phyloP scores from a whole-genome alignment of 331 rosid genomes.

The Acacia concinna region DNA sequence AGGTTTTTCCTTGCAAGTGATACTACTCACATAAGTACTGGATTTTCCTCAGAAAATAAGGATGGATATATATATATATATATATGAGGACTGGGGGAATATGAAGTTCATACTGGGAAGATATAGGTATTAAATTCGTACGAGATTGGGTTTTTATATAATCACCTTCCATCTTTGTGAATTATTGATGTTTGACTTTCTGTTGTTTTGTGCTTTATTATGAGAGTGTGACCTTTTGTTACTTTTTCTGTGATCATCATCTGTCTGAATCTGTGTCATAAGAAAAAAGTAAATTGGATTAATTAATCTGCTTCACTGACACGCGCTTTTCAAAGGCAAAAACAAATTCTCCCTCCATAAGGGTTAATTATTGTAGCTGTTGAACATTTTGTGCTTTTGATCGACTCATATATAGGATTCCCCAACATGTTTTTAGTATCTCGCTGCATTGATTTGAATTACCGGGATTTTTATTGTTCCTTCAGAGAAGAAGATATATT shows the following conservation, averaged over 20 bases:
- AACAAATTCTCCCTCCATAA: background rate
- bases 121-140: background rate
- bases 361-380: background rate
- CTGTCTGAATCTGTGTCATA: background rate
- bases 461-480: no score
- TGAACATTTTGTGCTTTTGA: background rate
- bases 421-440: background rate
- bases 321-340: background rate
- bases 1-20: constrained; percentile 49
- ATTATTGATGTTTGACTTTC: background rate
- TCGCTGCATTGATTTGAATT: background rate
- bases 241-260: background rate
- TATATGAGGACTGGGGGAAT: background rate
- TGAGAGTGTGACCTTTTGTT: background rate
- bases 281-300: background rate
- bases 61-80: background rate
- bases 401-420: background rate
- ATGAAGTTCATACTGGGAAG: background rate
- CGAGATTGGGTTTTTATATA: background rate
- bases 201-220: background rate
- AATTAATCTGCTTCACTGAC: background rate
- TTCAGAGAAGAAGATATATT: no score
- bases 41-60: background rate
- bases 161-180: background rate
- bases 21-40: constrained; percentile 27